Evolutionary conservation across 1,284 basidiomycete genomes (phyloP), one percentile per base, ranked within the genome.

Genomic region (Heliocybe sulcata): DNA sequence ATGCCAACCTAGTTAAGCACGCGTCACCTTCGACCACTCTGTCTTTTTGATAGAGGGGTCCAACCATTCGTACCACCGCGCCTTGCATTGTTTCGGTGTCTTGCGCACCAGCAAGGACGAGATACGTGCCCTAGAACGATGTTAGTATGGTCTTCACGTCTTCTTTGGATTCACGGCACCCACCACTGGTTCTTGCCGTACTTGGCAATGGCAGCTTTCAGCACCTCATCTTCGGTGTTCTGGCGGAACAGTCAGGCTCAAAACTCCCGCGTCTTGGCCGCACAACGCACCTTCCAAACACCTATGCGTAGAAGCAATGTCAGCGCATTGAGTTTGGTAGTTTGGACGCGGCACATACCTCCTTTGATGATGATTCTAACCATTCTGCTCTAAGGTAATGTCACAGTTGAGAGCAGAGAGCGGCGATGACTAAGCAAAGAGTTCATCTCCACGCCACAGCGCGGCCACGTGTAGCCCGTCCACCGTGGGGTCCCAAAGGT

Each of bases 1-100:
- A 14, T 52, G 53, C 35, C 57, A 31, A 33, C 56, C 25, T 20
- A 42, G 38, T n/a, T 20, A 42, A 42, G 8, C 38, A 9, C 38
- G 12, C 38, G 38, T 54, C 58, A 89, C 93, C 75, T 97, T 97
- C 49, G 93, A 95, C 94, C 94, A 98, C 70, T 99, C 97, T 35
- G 96, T 98, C 79, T 99, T 99, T 73, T 98, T 99, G 75, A 99
- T 99, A 52, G 94, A 96, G 6, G 97, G 97, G 72, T 99, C 97
- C 54, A 99, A 77, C 97, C 97, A 99, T 76, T 99, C 97, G 70
- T 98, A 98, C 97, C 97, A 99, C 57, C 92, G 84, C 2, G 96
- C 97, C 72, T 99, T 99, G 77, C 97, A 99, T 75, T 99, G 97
- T 71, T 99, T 99, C 11, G 97, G 95, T 11, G 97, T 99, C 75